These are phyloP conservation scores for Oryza coarctata DNA, from an alignment of 176 grass and related monocot species.

Conservation along the genomic window DNA sequence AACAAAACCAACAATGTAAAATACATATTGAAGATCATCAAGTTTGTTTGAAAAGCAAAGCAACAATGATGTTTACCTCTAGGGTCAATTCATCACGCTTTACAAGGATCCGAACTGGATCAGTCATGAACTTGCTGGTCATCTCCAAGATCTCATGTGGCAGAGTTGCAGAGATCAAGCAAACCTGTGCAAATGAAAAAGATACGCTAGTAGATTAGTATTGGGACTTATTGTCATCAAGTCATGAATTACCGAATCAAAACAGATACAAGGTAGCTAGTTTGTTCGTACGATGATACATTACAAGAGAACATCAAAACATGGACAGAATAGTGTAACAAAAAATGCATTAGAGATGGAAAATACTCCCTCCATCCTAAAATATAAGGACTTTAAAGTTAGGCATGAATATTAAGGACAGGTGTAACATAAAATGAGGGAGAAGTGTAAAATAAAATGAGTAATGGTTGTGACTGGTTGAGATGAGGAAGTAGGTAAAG, in stretches of 20 bases:
- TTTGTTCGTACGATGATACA: not conserved
- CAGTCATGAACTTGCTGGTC: conserved; percentile 93
- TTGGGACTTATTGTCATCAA: not conserved
- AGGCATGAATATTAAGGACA: too few species aligned
- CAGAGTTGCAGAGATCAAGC: conserved; percentile 80
- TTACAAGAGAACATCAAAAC: not conserved
- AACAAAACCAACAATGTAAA: not conserved
- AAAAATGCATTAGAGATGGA: not conserved
- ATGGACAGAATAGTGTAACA: not conserved
- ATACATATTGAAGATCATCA: not conserved
- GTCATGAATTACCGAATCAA: not conserved
- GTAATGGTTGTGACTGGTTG: too few species aligned
- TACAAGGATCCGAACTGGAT: conserved; percentile 86
- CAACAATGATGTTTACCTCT: conserved; percentile 61
- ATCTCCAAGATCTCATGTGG: conserved; percentile 94
- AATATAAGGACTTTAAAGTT: too few species aligned
- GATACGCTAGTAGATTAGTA: not conserved
- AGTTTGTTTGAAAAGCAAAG: not conserved
- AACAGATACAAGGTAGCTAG: not conserved
- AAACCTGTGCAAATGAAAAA: conserved; percentile 43
- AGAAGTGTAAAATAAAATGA: too few species aligned
- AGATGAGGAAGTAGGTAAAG: too few species aligned
- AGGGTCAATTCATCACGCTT: conserved; percentile 98
- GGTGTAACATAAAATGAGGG: too few species aligned
- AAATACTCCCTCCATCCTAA: not conserved